These are phyloP conservation scores for Pichia paraexigua DNA, from an alignment of 805 yeast species.

Conservation along the genomic window DNA sequence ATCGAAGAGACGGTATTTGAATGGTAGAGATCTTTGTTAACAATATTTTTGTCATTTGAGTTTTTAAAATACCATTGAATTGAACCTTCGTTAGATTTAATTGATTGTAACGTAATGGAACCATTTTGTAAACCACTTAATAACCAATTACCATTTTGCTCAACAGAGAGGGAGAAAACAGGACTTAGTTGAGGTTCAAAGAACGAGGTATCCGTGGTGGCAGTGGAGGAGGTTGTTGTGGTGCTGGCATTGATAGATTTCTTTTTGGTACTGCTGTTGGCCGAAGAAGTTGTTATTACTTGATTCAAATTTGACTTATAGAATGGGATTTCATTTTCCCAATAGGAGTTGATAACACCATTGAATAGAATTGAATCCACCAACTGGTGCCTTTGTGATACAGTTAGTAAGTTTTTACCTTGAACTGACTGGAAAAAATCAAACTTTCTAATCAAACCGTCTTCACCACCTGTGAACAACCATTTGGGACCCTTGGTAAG, in stretches of 20 bases:
- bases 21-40: constrained; percentile 35
- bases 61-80: constrained; percentile 62
- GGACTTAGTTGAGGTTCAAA: constrained; percentile 59
- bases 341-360: constrained; percentile 75
- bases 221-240: constrained; percentile 2
- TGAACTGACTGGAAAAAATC: constrained; percentile 80
- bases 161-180: constrained; percentile 80
- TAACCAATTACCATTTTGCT: constrained; percentile 76
- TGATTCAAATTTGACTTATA: constrained; percentile 31
- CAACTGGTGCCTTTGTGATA: constrained; percentile 82
- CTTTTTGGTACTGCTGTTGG: not conserved
- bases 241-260: constrained; percentile 4
- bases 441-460: constrained; percentile 85
- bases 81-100: constrained; percentile 74
- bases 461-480: constrained; percentile 92
- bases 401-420: constrained; percentile 80
- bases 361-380: constrained; percentile 81
- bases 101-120: constrained; percentile 78
- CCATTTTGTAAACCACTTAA: constrained; percentile 77
- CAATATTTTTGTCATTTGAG: constrained; percentile 19
- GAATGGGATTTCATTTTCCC: constrained; percentile 94
- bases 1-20: constrained; percentile 68
- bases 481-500: constrained; percentile 75
- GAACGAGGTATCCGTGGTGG: not conserved
- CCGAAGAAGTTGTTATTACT: constrained; percentile 2